A percentile compares a stretch with the other conserved stretches of the same genome.
These are phyloP conservation scores for Leccinum barrowsii DNA, from an alignment of 768 basidiomycete species.

Conservation along the genomic window DNA sequence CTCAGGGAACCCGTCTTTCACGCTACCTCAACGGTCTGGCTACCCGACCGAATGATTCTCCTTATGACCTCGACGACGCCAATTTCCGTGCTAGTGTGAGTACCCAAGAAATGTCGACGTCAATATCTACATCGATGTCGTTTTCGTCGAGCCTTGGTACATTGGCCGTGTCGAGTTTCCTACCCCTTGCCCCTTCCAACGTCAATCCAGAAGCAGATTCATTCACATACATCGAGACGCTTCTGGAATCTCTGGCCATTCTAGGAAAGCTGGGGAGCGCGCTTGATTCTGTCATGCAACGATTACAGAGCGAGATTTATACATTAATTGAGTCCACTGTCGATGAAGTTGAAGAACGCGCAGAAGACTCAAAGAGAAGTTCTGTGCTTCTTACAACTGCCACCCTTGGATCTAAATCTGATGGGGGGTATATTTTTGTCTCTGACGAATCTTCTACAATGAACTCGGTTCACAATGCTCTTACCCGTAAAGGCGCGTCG, in stretches of 20 bases:
- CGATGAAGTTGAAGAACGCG: constrained; percentile 89
- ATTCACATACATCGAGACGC: constrained; percentile 87
- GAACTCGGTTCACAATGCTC: constrained; percentile 23
- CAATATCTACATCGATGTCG: constrained; percentile 22
- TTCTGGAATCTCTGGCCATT: constrained; percentile 90
- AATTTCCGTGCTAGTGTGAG: constrained; percentile 25
- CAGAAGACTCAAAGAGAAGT: constrained; percentile 66
- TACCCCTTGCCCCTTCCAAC: constrained; percentile 23
- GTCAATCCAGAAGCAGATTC: constrained; percentile 88
- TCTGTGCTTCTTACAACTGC: constrained; percentile 36
- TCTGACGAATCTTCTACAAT: constrained; percentile 18
- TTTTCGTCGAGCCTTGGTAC: constrained; percentile 24
- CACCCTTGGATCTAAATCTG: constrained; percentile 39
- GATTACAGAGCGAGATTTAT: constrained; percentile 81
- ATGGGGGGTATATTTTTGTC: constrained; percentile 52
- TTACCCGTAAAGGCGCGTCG: constrained; percentile 19
- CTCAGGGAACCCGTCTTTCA: constrained; percentile 48
- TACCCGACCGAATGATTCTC: constrained; percentile 74
- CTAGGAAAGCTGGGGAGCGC: constrained; percentile 84
- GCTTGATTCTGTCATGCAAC: constrained; percentile 79
- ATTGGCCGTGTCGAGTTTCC: constrained; percentile 17
- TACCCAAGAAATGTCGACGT: constrained; percentile 18
- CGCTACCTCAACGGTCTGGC: constrained; percentile 64
- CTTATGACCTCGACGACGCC: constrained; percentile 55
- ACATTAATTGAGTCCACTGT: constrained; percentile 81